phyloP scores from a whole-genome alignment of 2,329 filamentous ascomycete genomes.

The Hyphodiscus sp. region DNA sequence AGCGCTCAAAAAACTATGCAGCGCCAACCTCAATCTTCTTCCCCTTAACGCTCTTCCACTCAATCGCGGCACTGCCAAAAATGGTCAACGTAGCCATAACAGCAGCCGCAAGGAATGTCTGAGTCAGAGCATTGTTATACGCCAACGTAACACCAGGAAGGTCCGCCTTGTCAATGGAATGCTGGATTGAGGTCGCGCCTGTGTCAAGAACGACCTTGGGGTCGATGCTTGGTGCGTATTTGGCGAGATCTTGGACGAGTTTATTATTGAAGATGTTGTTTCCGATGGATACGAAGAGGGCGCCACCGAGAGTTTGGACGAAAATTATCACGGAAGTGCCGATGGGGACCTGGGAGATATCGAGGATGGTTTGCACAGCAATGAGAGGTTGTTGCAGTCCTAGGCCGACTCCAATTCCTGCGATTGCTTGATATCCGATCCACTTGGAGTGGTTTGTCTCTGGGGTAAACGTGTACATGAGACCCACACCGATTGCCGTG shows the following conservation, averaged over 20 bases:
- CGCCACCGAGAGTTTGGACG: constrained; percentile 50
- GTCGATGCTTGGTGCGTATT: constrained; percentile 37
- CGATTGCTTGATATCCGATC: constrained; percentile 52
- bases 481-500: constrained; percentile 35
- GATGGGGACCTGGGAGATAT: constrained; percentile 45
- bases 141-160: constrained; percentile 49
- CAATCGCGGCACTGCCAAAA: constrained; percentile 36
- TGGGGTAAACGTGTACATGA: constrained; percentile 47
- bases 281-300: constrained; percentile 52
- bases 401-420: constrained; percentile 48
- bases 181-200: constrained; percentile 55
- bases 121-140: constrained; percentile 49
- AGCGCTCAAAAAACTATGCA: constrained; percentile 11
- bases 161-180: constrained; percentile 42
- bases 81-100: constrained; percentile 42
- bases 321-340: constrained; percentile 51
- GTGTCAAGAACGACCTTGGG: constrained; percentile 37
- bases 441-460: constrained; percentile 41
- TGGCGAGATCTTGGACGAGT: constrained; percentile 30
- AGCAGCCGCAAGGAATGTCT: constrained; percentile 48
- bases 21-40: constrained; percentile 29
- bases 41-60: constrained; percentile 49
- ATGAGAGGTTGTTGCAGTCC: constrained; percentile 53
- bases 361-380: constrained; percentile 49
- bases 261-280: constrained; percentile 40